Evolutionary conservation across 345 rosid genomes (phyloP), one percentile per base, ranked within the genome.

Genomic region (Hypericum androsaemum): DNA sequence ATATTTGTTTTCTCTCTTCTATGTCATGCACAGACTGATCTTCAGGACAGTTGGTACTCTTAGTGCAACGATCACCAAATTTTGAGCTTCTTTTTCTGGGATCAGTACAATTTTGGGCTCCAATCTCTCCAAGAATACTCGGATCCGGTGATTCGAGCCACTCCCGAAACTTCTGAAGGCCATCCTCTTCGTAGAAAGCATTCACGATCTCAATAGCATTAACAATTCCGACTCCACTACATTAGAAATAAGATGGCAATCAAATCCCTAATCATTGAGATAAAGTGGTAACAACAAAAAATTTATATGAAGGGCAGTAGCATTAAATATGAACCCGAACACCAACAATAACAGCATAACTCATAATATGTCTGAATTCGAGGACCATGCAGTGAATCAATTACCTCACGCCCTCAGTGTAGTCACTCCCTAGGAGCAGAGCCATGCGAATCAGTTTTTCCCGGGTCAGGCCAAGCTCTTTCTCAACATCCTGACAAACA

Each of bases 111-210:
- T 63, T 47, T 59, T 66, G 69, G 22, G 57, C 64, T 62, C 57
- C 69, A 44, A 68, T 51, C 53, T 75, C 82, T 59, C 94, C 95
- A 22, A 92, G 70, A 58, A 92, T 92, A 66, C 76, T 68, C 63
- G 95, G 94, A 78, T 92, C 98, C 12, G 98, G 98, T 54, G 95
- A 92, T 64, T 92, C 96, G 61, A 92, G 73, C 98, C 98, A 92
- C 68, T 83, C 89, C 52, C 86, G 85, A 66, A 88, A 85, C 67
- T 78, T 81, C 15, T 70, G 69, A 69, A 92, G 95, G 32, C 98
- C 98, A 66, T 85, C 83, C 40, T 83, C 95, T 71, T 88, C 98
- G 0, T 94, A 88, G 64, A 83, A 92, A 62, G 98, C 98, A 74
- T 78, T 80, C 48, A 92, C 73, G 46, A 92, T 94, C 77, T 92